Base-by-base conservation (phyloP, 1,139 yeast genomes). In the Magnusiomyces fungicola region DNA sequence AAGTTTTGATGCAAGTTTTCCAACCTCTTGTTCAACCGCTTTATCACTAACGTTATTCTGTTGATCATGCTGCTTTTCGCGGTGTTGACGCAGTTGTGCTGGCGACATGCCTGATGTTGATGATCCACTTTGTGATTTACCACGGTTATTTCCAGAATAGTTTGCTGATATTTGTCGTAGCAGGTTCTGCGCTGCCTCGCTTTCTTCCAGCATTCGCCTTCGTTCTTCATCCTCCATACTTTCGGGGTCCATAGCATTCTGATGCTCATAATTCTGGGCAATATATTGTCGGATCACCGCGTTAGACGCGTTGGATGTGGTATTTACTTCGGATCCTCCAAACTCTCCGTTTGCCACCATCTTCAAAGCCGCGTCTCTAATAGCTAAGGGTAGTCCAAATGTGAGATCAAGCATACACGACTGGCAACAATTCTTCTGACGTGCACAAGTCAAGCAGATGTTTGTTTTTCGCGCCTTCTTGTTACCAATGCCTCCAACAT, bases 351-450 rank as follows among this genome's bases (percentile, higher is more conserved):
- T 65, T 7, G 84, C 85, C 3, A 92, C 84, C 76, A 88, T 74
- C 59, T 81, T 80, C 60, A 89, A 67, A 1, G 96, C 88, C 1
- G 90, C 80, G 58, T 90, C 97, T 53, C 97, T 69, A 7, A 89
- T 70, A 19, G 83, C 80, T 18, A 88, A 65, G 0, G 96, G 90
- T 24, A 92, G 77, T 4, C 89, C 85, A 69, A 81, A 86, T 24
- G 82, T 78, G 46, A 88, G 70, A 67, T 92, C 97, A 41, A 85
- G 67, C 79, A 88, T 76, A 63, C 98, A 92, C 22, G 81, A 69
- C 63, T 92, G 97, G 61, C 98, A 92, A 56, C 95, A 84, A 66
- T 86, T 83, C 55, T 83, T 76, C 45, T 83, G 78, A 41, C 80
- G 70, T 1, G 97, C 82, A 67, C 98, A 92, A 0, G 90, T 80